A percentile compares a stretch with the other conserved stretches of the same genome.
Evolutionary conservation across 202 grass and related monocot species (phyloP).

Genomic region (Zoysia matrella): DNA sequence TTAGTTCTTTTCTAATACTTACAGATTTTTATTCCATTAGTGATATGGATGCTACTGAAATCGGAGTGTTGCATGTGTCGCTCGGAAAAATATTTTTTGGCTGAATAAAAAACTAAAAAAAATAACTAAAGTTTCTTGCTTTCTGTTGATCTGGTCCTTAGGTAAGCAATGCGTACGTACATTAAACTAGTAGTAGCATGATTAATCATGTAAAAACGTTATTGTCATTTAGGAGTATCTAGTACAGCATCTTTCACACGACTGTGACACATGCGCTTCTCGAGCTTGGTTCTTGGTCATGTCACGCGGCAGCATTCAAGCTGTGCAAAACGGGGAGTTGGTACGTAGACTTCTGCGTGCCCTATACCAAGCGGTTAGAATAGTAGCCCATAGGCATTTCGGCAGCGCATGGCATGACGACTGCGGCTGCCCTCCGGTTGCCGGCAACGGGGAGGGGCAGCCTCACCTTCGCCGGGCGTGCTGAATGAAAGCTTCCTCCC

Average conservation of each 20-base stretch:
- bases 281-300: neutral
- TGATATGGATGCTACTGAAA: neutral
- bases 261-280: neutral
- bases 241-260: neutral
- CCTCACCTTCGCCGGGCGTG: constrained; percentile 23
- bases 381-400: constrained; percentile 30
- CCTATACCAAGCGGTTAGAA: neutral
- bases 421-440: constrained; percentile 33
- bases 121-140: neutral
- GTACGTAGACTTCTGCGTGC: constrained; percentile 12
- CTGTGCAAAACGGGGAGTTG: constrained; percentile 13
- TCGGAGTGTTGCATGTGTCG: neutral
- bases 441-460: constrained; percentile 38
- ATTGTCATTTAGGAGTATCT: neutral
- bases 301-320: constrained; percentile 34
- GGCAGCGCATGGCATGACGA: constrained; percentile 40
- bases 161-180: neutral
- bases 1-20: no score
- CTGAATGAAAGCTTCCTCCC: constrained; percentile 49
- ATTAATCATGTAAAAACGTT: neutral
- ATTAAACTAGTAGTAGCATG: neutral
- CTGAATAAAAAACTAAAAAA: neutral
- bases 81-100: neutral
- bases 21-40: no score
- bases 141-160: neutral